Base-by-base conservation (phyloP, 345 rosid species). In the Trapa bicornis region DNA sequence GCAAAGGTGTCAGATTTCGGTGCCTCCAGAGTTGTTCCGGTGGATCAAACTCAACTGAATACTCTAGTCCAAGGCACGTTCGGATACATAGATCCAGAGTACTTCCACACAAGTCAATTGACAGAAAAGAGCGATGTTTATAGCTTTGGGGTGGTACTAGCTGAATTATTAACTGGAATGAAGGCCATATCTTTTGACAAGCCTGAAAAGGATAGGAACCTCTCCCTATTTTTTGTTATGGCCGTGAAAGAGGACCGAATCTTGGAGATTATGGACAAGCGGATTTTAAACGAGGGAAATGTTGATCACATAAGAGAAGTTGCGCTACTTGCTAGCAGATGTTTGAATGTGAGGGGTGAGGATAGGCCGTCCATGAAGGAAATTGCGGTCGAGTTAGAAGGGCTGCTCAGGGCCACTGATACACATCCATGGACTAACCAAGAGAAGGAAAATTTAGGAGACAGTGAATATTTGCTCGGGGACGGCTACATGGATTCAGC, bases 1-100 rank as follows among this genome's bases (percentile, higher is more conserved):
- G 86, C 81, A 0, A 84, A 81, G 62, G 80, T 80, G 4, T 73
- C 86, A 0, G 88, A 84, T 71, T 84, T 84, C 56, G 88, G 88
- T 10, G 77, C 81, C 5, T 84, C 82, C 1, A 75, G 81, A 52
- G 61, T 80, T 3, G 75, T 84, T 58, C 82, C 67, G 0, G 9
- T 80, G n/a, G 85, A 81, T 38, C 80, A 79, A 17, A 76, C 77
- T 39, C 80, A 79, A 66, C 61, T 84, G 70, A 72, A 83, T 14
- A 83, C 83, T 8, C 47, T 79, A 81, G 79, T 80, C 5, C 82
- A 82, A 36, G 84, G 86, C 50, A 82, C 84, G 16, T 53, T 80
- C 45, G 85, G 86, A 2, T 82, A 82, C 47, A 45, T 82, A 58
- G 86, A 82, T 72, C 86, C 83, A 15, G 86, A 82, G 38, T 82